Evolutionary conservation across 2,329 filamentous ascomycete species (phyloP), one percentile per base, ranked within the genome.

Genomic region (Corniculantispora saksenae): DNA sequence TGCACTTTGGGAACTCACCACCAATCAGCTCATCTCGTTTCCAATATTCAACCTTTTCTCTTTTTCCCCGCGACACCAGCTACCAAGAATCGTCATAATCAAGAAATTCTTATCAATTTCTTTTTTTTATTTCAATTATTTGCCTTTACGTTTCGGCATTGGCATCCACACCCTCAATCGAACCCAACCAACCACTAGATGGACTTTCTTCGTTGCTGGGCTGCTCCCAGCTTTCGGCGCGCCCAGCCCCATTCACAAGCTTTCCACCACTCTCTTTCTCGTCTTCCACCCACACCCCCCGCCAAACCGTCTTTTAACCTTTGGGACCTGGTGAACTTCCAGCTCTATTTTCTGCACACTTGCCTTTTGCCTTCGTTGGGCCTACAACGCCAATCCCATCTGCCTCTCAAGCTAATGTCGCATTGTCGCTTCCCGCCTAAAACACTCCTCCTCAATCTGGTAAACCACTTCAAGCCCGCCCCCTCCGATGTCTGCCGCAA

Each of bases 361-460:
- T n/a, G n/a, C n/a, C n/a, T n/a, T n/a, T n/a, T n/a, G n/a, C n/a
- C n/a, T n/a, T n/a, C n/a, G n/a, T n/a, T n/a, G n/a, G n/a, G n/a
- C n/a, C n/a, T n/a, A n/a, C n/a, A n/a, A n/a, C n/a, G n/a, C n/a
- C n/a, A n/a, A n/a, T n/a, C n/a, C n/a, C n/a, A n/a, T n/a, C n/a
- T n/a, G n/a, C n/a, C n/a, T n/a, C n/a, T n/a, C n/a, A n/a, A 32
- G 32, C 32, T 10, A 32, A 10, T 10, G 32, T 32, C 32, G 32
- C 32, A 32, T 32, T 32, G 10, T 38, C 21, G n/a, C 32, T n/a
- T 13, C 53, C 32, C 32, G 40, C 54, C 54, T 45, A 19, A 57
- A 57, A 54, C 54, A 57, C 54, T 15, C 15, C 47, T 40, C 35
- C 43, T 48, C 40, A 59, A 59, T 59, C 40, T 21, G 19, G 27